Percentiles rank a stretch among this genome's conserved stretches.
phyloP scores from a whole-genome alignment of 129 eudicot genomes.

The Oenanthe sinensis region DNA sequence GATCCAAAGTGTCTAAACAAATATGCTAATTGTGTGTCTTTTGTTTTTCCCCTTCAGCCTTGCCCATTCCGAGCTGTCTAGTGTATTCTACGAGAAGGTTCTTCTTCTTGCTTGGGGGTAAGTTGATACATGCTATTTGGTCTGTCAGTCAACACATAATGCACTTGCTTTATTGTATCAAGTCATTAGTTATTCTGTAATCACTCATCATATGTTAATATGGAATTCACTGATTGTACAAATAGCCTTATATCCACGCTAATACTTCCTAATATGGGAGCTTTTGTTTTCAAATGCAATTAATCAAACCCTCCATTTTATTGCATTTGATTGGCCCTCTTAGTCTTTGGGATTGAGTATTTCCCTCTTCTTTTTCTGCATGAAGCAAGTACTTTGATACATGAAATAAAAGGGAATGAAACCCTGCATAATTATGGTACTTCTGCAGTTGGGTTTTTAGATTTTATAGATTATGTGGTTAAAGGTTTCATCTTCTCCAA shows the following conservation, averaged over 20 bases:
- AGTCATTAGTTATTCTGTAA: neutral
- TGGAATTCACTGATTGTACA: neutral
- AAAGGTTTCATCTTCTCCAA: neutral
- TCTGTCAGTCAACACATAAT: neutral
- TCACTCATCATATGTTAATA: neutral
- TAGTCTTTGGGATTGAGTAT: neutral
- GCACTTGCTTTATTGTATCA: neutral
- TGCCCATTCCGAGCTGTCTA: conserved; percentile 95
- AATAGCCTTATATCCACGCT: neutral
- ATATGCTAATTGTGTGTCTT: neutral
- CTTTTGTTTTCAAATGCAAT: neutral
- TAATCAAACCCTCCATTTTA: neutral
- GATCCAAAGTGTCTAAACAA: neutral
- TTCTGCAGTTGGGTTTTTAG: neutral
- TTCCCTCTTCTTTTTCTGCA: neutral
- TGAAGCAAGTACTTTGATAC: neutral
- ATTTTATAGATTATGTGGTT: neutral
- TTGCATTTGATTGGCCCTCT: neutral
- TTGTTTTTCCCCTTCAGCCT: conserved; percentile 43
- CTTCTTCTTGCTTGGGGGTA: conserved; percentile 98
- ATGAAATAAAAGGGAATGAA: neutral
- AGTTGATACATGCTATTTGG: conserved; percentile 21
- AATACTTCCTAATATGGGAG: neutral
- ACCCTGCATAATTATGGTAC: neutral
- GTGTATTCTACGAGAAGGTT: conserved; percentile 92